A percentile compares a stretch with the other conserved stretches of the same genome.
phyloP scores from a whole-genome alignment of 164 flowering plant genomes.

The Nymphaea colorata region DNA sequence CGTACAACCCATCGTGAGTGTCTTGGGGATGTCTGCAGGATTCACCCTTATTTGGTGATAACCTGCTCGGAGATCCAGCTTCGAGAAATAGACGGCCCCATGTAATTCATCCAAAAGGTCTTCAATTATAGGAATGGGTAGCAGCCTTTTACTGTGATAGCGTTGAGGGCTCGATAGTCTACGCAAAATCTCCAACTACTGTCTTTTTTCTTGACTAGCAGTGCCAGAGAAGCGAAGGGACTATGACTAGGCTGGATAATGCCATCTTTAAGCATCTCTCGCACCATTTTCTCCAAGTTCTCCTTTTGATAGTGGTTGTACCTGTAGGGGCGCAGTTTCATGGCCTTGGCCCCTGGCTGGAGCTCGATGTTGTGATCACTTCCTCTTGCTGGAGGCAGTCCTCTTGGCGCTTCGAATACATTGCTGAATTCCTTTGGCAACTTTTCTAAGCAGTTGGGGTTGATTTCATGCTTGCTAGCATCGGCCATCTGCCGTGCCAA shows the following conservation, averaged over 20 bases:
- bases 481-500: neutral
- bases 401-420: neutral
- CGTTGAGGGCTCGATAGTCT: neutral
- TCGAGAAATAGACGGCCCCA: conserved; percentile 3
- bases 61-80: too few species aligned
- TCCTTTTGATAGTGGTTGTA: neutral
- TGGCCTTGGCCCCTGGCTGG: neutral
- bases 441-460: neutral
- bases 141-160: neutral
- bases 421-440: neutral
- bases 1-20: neutral
- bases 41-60: neutral
- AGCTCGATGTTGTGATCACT: conserved; percentile 2
- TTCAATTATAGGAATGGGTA: conserved; percentile 2
- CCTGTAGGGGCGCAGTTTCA: neutral
- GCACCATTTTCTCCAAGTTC: neutral
- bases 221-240: conserved; percentile 2
- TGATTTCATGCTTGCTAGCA: neutral
- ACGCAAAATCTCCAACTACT: neutral
- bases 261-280: neutral
- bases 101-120: conserved; percentile 5
- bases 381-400: neutral
- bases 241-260: neutral
- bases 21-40: neutral
- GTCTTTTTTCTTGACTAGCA: conserved; percentile 3